Percentiles rank a stretch among this genome's conserved stretches.
phyloP scores from a whole-genome alignment of 805 yeast genomes.

The Nakazawaea ernobii region DNA sequence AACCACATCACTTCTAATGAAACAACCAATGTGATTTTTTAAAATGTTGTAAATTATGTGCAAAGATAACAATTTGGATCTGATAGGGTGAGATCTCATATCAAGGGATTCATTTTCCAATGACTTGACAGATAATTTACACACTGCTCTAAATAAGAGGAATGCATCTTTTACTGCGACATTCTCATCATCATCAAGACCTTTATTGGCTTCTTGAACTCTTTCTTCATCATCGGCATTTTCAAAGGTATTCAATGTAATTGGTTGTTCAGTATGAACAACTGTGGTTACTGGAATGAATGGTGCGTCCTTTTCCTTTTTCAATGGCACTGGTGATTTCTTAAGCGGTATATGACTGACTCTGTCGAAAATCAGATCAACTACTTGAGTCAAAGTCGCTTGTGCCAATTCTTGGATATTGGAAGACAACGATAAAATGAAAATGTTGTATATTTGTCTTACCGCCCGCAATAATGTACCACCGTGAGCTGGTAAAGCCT shows the following conservation, averaged over 20 bases:
- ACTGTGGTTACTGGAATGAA: neutral
- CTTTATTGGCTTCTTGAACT: constrained; percentile 41
- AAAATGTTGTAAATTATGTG: constrained; percentile 84
- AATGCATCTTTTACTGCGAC: constrained; percentile 84
- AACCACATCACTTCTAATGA: constrained; percentile 53
- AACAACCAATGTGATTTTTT: constrained; percentile 78
- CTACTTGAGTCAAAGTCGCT: constrained; percentile 88
- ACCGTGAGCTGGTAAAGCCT: constrained; percentile 82
- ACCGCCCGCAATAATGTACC: constrained; percentile 83
- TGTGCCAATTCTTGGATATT: constrained; percentile 92
- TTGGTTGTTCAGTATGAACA: constrained; percentile 25
- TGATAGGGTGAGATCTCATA: constrained; percentile 85
- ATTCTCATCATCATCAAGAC: constrained; percentile 53
- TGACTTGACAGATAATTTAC: constrained; percentile 82
- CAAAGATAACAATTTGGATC: constrained; percentile 84
- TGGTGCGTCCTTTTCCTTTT: neutral
- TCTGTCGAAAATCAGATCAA: constrained; percentile 78
- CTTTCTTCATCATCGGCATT: constrained; percentile 51
- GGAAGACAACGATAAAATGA: constrained; percentile 74
- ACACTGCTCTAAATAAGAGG: constrained; percentile 88
- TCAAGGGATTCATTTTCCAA: constrained; percentile 73
- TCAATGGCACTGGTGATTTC: neutral
- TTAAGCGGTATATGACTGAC: constrained; percentile 22
- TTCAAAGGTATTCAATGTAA: constrained; percentile 60
- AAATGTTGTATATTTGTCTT: constrained; percentile 89